phyloP scores from a whole-genome alignment of 2,329 filamentous ascomycete species.

The Botrytis galanthina region DNA sequence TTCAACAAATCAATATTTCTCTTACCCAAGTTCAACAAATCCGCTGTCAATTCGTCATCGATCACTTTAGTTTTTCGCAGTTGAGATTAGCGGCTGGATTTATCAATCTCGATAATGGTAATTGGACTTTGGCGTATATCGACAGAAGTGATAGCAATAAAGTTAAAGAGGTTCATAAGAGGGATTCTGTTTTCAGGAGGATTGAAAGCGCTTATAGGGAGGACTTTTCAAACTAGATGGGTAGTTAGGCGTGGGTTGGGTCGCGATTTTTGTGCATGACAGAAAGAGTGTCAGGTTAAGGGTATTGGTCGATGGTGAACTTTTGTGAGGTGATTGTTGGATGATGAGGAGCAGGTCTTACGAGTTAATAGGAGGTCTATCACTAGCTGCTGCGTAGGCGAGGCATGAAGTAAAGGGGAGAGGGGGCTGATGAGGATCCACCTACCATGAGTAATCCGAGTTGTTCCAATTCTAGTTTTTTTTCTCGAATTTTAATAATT shows the following conservation, averaged over 20 bases:
- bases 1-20: not conserved
- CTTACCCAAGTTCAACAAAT: not conserved
- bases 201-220: not conserved
- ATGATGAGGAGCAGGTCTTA: not conserved
- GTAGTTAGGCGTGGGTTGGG: too few relatives aligned
- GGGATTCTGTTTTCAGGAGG: not conserved
- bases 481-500: not conserved
- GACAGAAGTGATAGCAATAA: not conserved
- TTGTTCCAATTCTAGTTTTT: not conserved
- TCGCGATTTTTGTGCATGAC: fast-evolving
- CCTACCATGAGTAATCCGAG: not conserved
- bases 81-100: not conserved
- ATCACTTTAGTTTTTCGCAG: not conserved
- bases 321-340: not conserved
- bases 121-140: not conserved
- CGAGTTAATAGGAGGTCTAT: not conserved
- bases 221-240: not conserved
- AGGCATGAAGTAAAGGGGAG: not conserved
- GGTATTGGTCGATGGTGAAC: not conserved
- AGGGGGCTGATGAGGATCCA: not conserved
- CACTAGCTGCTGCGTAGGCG: not conserved
- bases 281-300: not conserved
- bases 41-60: not conserved
- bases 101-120: not conserved
- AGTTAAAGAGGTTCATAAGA: not conserved